These are phyloP conservation scores for Phytophthora pisi DNA, from an alignment of 352 stramenopile species.

Conservation along the genomic window DNA sequence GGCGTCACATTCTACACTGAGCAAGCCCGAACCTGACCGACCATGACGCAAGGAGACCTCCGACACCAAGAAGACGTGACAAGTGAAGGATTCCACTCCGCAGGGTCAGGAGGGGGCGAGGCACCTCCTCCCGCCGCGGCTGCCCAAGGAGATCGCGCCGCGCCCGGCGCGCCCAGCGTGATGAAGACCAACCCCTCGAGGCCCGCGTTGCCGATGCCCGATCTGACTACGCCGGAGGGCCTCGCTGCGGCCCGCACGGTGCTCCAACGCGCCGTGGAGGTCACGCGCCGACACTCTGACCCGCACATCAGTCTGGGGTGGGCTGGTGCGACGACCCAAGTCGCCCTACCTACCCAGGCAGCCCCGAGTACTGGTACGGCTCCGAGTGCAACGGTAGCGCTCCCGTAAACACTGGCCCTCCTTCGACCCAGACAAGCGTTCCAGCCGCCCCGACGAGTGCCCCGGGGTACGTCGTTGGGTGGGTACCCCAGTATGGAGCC, in stretches of 20 bases:
- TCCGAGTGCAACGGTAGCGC: too few relatives aligned
- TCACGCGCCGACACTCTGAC: background rate
- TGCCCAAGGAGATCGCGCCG: background rate
- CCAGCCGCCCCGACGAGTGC: too few relatives aligned
- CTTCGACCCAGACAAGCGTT: too few relatives aligned
- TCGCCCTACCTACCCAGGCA: too few relatives aligned
- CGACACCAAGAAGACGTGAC: background rate
- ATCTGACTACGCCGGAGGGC: background rate
- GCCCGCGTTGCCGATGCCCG: background rate
- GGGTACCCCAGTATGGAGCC: too few relatives aligned
- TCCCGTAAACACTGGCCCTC: too few relatives aligned
- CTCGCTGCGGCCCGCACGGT: background rate
- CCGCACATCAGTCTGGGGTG: background rate
- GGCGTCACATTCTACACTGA: too few relatives aligned
- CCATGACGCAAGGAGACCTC: background rate
- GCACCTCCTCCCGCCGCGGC: background rate
- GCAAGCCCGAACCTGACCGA: background rate
- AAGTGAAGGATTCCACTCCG: background rate
- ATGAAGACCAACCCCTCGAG: background rate
- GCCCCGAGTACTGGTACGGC: too few relatives aligned
- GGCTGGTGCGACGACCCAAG: background rate
- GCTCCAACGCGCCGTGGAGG: background rate
- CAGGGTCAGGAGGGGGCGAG: background rate
- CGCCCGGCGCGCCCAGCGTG: too few relatives aligned
- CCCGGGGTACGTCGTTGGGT: too few relatives aligned